Evolutionary conservation across 768 basidiomycete genomes (phyloP), one percentile per base, ranked within the genome.

Genomic region (Hericium alpestre): DNA sequence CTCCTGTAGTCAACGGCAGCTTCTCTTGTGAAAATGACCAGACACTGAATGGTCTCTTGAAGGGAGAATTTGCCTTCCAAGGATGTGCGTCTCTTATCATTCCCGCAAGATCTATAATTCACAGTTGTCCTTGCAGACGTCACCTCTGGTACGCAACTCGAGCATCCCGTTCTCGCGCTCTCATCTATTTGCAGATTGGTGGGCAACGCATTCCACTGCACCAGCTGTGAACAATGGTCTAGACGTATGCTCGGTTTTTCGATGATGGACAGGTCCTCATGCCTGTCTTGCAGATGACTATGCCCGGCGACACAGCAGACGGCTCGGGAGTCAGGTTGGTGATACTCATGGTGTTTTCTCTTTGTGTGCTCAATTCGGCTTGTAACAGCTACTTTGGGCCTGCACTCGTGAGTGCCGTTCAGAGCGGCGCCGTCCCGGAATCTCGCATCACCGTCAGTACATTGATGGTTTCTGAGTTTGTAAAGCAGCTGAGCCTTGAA

Each of bases 401-500:
- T 13, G 47, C 55, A 15, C 47, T 62, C 16, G 59, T 51, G 3
- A 38, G 41, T 23, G 61, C 61, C 7, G 61, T 62, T 38, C 43
- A 54, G 11, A 54, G n/a, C 38, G 56, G 56, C 12, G 18, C 38
- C 12, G 59, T 62, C 9, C 27, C 59, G 6, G 9, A 57, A 39
- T 57, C 59, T 16, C 61, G 61, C n/a, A 51, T 62, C 11, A 60
- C 60, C 23, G 59, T 62, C 43, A 56, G 61, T 46, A 15, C 22
- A n/a, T 18, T 46, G 12, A 16, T 47, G 1, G 25, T 51, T 22
- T 46, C 7, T 1, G 32, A 32, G 32, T 40, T 16, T 7, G 47
- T 23, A 56, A 48, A 49, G 48, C 18, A 13, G n/a, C 23, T 46
- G 0, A 46, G 22, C 38, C 18, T 37, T 15, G 4, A 37, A 18